Evolutionary conservation across 2,329 filamentous ascomycete genomes (phyloP).

Genomic region (Parafenestella ontariensis): DNA sequence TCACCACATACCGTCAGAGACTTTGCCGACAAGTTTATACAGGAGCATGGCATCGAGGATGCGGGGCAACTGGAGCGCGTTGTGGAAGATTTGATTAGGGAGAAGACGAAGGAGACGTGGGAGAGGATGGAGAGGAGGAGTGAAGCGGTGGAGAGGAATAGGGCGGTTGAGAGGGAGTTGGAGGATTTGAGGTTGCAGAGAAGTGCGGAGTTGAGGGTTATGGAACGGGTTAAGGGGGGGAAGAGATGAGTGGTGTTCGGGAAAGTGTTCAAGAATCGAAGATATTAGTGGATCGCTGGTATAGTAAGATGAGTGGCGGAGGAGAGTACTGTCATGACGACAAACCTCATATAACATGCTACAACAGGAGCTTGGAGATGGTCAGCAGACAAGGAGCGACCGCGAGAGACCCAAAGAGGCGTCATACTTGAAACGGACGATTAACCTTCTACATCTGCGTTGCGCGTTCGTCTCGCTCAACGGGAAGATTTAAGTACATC

Average conservation of each 20-base stretch:
- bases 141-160: conserved; percentile 51
- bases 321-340: no score
- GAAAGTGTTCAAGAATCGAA: neutral
- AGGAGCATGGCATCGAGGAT: conserved; percentile 45
- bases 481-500: no score
- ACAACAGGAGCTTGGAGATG: no score
- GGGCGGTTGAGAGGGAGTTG: conserved; percentile 52
- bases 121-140: conserved; percentile 50
- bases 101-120: conserved; percentile 46
- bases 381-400: no score
- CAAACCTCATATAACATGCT: no score
- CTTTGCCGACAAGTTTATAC: conserved; percentile 52
- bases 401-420: no score
- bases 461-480: no score
- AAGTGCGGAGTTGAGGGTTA: conserved; percentile 54
- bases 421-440: no score
- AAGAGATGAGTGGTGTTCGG: conserved; percentile 23
- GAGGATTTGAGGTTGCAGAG: conserved; percentile 53
- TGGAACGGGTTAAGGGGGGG: conserved; percentile 49
- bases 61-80: conserved; percentile 45
- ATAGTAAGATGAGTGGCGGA: no score
- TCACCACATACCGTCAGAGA: conserved; percentile 40
- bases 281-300: no score
- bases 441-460: no score
- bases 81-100: conserved; percentile 41